phyloP scores from a whole-genome alignment of 257 asterid species.

The Solanum peruvianum region DNA sequence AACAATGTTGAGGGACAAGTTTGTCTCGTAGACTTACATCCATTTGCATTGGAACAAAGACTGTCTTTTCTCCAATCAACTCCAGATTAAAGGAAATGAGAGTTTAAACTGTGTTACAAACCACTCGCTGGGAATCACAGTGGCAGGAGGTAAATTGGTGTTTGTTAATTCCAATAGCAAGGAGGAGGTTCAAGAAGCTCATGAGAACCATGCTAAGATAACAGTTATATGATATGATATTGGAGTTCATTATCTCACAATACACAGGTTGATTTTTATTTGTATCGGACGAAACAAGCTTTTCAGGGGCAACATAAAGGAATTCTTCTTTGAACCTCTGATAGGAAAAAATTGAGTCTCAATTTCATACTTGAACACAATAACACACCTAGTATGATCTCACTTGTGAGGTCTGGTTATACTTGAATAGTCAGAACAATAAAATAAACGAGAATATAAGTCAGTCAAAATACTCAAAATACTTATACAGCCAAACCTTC shows the following conservation, averaged over 20 bases:
- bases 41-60: background rate
- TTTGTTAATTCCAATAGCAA: background rate
- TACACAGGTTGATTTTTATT: background rate
- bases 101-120: background rate
- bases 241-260: background rate
- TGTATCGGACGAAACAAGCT: background rate
- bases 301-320: background rate
- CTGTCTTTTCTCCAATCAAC: background rate
- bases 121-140: background rate
- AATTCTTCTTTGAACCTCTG: background rate
- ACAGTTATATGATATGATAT: background rate
- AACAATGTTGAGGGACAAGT: background rate
- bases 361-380: background rate
- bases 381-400: background rate
- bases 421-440: background rate
- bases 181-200: background rate
- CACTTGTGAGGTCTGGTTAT: background rate
- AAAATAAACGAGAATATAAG: background rate
- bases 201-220: background rate
- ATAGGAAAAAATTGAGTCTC: background rate
- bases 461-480: background rate
- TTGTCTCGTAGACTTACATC: background rate
- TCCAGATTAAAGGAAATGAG: background rate
- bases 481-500: conserved; percentile 33
- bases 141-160: background rate